Percentiles rank a stretch among this genome's conserved stretches.
These are phyloP conservation scores for Clavariopsis aquatica DNA, from an alignment of 495 filamentous ascomycete species.

Conservation along the genomic window DNA sequence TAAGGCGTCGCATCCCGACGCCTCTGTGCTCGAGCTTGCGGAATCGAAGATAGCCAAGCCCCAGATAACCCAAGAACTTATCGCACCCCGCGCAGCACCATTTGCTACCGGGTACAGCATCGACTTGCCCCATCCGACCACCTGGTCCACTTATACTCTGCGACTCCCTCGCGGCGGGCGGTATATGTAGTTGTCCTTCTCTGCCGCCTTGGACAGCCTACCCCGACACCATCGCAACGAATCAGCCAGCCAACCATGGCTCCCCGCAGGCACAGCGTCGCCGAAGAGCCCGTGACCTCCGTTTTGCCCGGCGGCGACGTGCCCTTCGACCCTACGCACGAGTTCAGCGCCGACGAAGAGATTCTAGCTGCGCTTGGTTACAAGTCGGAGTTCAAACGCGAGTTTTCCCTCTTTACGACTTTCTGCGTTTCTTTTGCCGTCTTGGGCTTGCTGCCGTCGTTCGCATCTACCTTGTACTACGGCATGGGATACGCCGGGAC, in stretches of 20 bases:
- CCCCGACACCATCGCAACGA: constrained; percentile 8
- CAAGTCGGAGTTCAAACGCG: constrained; percentile 79
- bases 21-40: neutral
- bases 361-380: constrained; percentile 71
- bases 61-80: constrained; percentile 4
- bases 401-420: constrained; percentile 80
- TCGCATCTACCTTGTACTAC: constrained; percentile 74
- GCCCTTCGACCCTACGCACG: constrained; percentile 55
- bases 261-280: constrained; percentile 40
- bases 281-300: constrained; percentile 65
- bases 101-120: constrained; percentile 13
- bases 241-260: neutral
- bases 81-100: constrained; percentile 22
- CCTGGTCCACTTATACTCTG: neutral
- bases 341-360: constrained; percentile 61
- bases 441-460: constrained; percentile 70
- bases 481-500: constrained; percentile 82
- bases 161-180: neutral
- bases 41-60: neutral
- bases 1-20: constrained; percentile 1
- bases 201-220: constrained; percentile 14
- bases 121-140: constrained; percentile 15
- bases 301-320: constrained; percentile 66
- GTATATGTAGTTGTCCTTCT: constrained; percentile 27
- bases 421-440: constrained; percentile 81